phyloP scores from a whole-genome alignment of 208 protist genomes.

The Trypanosoma scelopori region DNA sequence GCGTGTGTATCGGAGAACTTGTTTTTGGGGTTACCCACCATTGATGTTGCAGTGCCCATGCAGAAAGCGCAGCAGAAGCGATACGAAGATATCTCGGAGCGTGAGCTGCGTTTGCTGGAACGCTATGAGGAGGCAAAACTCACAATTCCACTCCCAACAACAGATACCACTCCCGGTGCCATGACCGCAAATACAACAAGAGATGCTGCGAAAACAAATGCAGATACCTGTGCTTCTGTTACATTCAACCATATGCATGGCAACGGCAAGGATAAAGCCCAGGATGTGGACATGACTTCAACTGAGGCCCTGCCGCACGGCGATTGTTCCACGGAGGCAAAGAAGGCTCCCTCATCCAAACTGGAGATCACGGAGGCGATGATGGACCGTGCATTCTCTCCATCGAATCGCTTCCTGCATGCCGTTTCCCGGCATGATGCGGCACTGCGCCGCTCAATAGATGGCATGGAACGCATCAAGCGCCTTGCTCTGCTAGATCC shows the following conservation, averaged over 20 bases:
- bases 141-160: conserved; percentile 5
- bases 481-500: conserved; percentile 66
- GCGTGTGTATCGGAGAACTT: conserved; percentile 19
- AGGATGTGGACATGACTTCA: neutral
- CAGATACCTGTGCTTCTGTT: too few relatives aligned
- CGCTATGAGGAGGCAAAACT: conserved; percentile 52
- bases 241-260: neutral
- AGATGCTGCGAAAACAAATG: too few relatives aligned
- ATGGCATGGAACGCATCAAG: conserved; percentile 72
- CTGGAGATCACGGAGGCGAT: conserved; percentile 31
- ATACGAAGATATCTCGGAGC: conserved; percentile 52
- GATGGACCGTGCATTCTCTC: conserved; percentile 60
- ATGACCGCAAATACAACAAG: neutral
- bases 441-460: conserved; percentile 40
- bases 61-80: conserved; percentile 47
- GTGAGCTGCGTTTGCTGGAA: conserved; percentile 62
- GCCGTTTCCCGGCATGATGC: conserved; percentile 48
- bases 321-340: conserved; percentile 1
- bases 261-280: neutral
- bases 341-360: conserved; percentile 1
- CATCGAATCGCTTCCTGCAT: conserved; percentile 69
- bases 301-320: neutral
- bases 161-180: too few relatives aligned
- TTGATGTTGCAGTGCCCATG: conserved; percentile 61
- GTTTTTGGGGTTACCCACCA: conserved; percentile 32